A percentile compares a stretch with the other conserved stretches of the same genome.
Evolutionary conservation across 108 stramenopile genomes (phyloP).

Genomic region (Ochromonas danica): DNA sequence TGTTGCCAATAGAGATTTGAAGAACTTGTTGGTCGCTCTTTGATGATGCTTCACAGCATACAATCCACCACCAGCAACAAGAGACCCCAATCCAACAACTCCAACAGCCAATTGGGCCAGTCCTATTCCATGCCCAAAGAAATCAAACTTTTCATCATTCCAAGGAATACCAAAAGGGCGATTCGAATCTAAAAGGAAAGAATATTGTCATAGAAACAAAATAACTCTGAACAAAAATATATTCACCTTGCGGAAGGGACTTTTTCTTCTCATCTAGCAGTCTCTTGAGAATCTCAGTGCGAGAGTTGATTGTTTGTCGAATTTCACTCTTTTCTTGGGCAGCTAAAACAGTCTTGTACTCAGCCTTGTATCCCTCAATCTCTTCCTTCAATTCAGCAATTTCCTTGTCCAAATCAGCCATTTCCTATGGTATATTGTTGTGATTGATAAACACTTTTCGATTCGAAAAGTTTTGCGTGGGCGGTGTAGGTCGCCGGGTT

Average conservation of each 20-base stretch:
- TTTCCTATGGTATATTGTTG: conserved; percentile 20
- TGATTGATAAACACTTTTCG: background rate
- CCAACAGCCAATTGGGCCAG: no score
- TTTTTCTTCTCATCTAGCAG: conserved; percentile 33
- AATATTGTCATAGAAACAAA: conserved; percentile 2
- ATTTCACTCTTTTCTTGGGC: conserved; percentile 35
- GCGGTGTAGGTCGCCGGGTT: conserved; percentile 2
- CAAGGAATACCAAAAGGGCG: no score
- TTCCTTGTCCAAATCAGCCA: conserved; percentile 22
- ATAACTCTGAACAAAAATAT: conserved; percentile 10
- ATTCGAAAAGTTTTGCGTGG: conserved; percentile 17
- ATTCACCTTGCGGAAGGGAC: conserved; percentile 13
- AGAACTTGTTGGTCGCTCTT: background rate
- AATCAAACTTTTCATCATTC: no score
- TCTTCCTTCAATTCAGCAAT: conserved; percentile 5
- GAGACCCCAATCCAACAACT: background rate
- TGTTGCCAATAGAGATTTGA: background rate
- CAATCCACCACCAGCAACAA: background rate
- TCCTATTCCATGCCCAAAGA: no score
- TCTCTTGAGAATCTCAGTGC: conserved; percentile 22
- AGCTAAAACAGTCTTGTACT: conserved; percentile 7
- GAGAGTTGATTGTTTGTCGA: conserved; percentile 21
- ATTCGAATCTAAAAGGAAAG: no score
- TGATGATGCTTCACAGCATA: background rate
- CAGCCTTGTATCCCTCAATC: conserved; percentile 9